Evolutionary conservation across 2,329 filamentous ascomycete species (phyloP), one percentile per base, ranked within the genome.

Genomic region (Zelopaecilomyces penicillatus): DNA sequence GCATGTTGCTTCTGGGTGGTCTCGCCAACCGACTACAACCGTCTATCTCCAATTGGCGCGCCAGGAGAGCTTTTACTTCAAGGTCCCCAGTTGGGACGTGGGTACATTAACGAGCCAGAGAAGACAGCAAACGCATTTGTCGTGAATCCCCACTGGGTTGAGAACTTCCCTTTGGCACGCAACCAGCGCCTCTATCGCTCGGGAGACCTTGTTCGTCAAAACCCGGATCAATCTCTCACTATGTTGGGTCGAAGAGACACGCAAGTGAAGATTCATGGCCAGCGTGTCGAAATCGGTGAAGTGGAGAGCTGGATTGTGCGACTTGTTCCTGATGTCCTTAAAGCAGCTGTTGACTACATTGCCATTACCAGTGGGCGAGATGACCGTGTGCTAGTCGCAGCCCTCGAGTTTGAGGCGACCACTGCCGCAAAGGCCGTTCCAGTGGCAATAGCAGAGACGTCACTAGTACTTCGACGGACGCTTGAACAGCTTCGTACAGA

Each of bases 201-300:
- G 2, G 71, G 71, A 7, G 71, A 74, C 49, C 58, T 74, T 6
- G 69, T 59, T 4, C 57, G 56, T 38, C 70, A 70, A 28, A 42
- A 42, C 41, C 54, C 64, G 32, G 55, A 57, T 1, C 41, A 45
- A 41, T 7, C 65, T 9, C 65, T 78, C 39, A 54, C 67, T 4
- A 77, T 74, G 48, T 60, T 78, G 41, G 76, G 77, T 31, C 69
- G 80, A 32, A 77, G 76, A 52, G 80, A 83, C 53, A 71, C 70
- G 19, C 78, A 78, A 57, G 71, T 80, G 44, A 83, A 85, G 59
- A 59, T 83, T 31, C 67, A 70, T 19, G 83, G 83, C 33, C 78
- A 75, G 50, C 64, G 79, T 41, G 70, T 80, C 46, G 83, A 78
- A 61, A 65, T 78, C 30, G 64, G 65, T 12, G 68, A 72, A 52